Percentiles rank a stretch among this genome's conserved stretches.
phyloP scores from a whole-genome alignment of 2,329 filamentous ascomycete genomes.

The Colletotrichum sojae region DNA sequence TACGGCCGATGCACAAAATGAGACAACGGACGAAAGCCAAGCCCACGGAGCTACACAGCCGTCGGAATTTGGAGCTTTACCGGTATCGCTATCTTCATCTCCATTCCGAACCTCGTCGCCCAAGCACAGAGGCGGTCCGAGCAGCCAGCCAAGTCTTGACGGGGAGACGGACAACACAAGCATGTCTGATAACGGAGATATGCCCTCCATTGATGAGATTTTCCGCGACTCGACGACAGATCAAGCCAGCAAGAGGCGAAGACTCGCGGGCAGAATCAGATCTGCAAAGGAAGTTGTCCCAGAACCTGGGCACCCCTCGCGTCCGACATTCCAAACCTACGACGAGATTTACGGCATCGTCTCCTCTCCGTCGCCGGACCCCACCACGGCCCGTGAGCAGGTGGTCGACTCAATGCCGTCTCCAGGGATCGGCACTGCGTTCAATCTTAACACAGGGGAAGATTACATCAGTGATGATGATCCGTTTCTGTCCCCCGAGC shows the following conservation, averaged over 20 bases:
- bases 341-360: conserved; percentile 29
- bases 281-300: neutral
- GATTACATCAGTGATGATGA: neutral
- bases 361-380: conserved; percentile 15
- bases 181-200: conserved; percentile 52
- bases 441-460: neutral
- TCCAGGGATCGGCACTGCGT: neutral
- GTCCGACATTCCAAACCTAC: conserved; percentile 30
- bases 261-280: neutral
- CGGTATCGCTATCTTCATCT: conserved; percentile 16
- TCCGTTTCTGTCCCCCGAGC: neutral
- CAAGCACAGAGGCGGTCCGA: conserved; percentile 45
- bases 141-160: conserved; percentile 53
- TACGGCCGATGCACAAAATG: conserved; percentile 44
- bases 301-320: neutral
- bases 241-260: conserved; percentile 17
- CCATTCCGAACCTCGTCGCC: conserved; percentile 35
- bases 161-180: conserved; percentile 56
- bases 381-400: neutral
- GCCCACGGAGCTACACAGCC: conserved; percentile 3
- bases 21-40: conserved; percentile 55
- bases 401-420: neutral
- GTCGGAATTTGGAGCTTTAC: conserved; percentile 1
- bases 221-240: conserved; percentile 20
- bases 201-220: conserved; percentile 54